Evolutionary conservation across 208 protist genomes (phyloP), one percentile per base, ranked within the genome.

Genomic region (Leishmania lainsoni): DNA sequence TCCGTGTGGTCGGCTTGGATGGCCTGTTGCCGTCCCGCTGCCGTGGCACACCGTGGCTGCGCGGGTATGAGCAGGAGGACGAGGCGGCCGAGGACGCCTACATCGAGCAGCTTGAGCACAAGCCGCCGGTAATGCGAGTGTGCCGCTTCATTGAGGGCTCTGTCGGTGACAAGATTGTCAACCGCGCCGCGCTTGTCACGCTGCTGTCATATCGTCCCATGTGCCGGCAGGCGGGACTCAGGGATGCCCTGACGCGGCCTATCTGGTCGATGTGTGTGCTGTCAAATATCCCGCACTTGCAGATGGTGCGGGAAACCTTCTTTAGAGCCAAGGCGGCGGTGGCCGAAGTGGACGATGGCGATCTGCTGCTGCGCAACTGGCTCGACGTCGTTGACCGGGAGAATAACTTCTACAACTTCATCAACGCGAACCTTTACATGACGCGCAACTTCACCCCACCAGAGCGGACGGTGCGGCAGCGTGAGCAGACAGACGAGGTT

Each of bases 41-140:
- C 22, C 90, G 90, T 54, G 90, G 90, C 45, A 86, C 90, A 17
- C 77, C 82, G 73, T 93, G 90, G 90, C 84, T 93, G 56, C 90
- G 86, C 65, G 86, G 87, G 9, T 78, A 80, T 42, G 77, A 75
- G 51, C 66, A 81, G 22, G 87, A 80, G 14, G 73, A 54, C 68
- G 81, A 82, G 9, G 68, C 78, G 4, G 76, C 77, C 5, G 82
- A 86, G 39, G 88, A 93, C 65, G 73, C 59, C 26, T 73, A 87
- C 42, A 63, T 88, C 3, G 88, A 93, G 72, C 73, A 78, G 65
- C 79, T 81, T 17, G 10, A 17, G 26, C 45, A 51, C 1, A 59
- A 35, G 29, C 90, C 90, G 20, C 88, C 90, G 1, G 88, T 93
- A 20, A 87, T 90, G 49, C 87, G 84, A 22, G 72, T 82, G 48